Conservation (phyloP, 176 grass and related monocot species). For the Chloris gayana region DNA sequence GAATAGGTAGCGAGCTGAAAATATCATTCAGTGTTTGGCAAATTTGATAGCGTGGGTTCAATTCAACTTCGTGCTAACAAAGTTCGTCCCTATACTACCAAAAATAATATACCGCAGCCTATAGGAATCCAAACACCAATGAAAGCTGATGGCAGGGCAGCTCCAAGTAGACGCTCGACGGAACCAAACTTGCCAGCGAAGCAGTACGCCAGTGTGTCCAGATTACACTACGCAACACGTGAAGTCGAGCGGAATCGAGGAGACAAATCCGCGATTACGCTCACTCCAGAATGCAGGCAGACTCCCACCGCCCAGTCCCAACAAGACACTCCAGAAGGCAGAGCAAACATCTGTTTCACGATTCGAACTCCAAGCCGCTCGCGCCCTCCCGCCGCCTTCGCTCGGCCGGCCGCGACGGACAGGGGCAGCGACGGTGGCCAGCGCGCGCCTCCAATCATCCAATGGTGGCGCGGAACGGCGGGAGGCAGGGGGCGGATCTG, state of each 20-base stretch:
- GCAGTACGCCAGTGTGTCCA: background rate
- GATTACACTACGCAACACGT: background rate
- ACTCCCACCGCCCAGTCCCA: background rate
- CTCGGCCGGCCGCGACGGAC: no score
- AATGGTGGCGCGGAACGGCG: no score
- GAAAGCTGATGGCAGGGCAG: background rate
- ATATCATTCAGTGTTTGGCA: background rate
- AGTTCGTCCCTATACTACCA: background rate
- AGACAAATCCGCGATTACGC: background rate
- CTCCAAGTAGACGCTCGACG: background rate
- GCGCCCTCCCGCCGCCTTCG: background rate
- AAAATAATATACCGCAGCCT: background rate
- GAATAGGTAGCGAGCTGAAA: background rate
- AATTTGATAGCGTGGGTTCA: slow-evolving; percentile 1
- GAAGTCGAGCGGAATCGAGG: background rate
- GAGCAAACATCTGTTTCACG: background rate
- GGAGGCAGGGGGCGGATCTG: background rate
- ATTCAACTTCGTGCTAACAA: background rate
- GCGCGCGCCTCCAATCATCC: background rate
- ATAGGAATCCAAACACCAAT: background rate
- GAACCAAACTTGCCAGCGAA: background rate
- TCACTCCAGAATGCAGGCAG: background rate
- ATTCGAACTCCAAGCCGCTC: no score
- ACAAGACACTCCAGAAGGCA: background rate
- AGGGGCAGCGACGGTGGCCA: background rate